phyloP scores from a whole-genome alignment of 768 basidiomycete species.

The Nidularia sp. region DNA sequence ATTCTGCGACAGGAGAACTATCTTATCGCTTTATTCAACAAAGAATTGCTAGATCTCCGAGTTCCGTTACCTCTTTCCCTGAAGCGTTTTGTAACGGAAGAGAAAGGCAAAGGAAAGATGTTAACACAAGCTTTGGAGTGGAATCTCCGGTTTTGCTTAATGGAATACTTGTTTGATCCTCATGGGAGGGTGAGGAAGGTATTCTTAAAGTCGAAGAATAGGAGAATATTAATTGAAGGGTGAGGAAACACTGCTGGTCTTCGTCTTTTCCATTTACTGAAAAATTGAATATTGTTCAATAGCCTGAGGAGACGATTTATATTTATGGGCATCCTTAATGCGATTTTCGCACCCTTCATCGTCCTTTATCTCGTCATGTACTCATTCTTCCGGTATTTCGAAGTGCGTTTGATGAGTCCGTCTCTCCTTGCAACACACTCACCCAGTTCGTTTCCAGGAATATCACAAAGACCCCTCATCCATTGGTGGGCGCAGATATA shows the following conservation, averaged over 20 bases:
- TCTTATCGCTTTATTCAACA: conserved; percentile 96
- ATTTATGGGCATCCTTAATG: conserved; percentile 96
- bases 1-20: conserved; percentile 99
- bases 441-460: conserved; percentile 54
- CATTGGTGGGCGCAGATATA: conserved; percentile 89
- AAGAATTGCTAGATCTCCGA: conserved; percentile 86
- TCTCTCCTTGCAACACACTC: background rate
- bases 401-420: conserved; percentile 43
- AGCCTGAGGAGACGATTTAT: conserved; percentile 85
- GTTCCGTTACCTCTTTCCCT: conserved; percentile 70
- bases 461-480: conserved; percentile 98
- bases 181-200: conserved; percentile 87
- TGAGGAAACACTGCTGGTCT: conserved; percentile 22
- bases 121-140: conserved; percentile 92
- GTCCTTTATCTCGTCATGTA: conserved; percentile 95
- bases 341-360: conserved; percentile 94
- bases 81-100: conserved; percentile 44
- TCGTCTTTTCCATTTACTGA: background rate
- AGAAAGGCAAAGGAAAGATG: conserved; percentile 68
- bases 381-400: conserved; percentile 99
- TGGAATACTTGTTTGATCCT: conserved; percentile 93
- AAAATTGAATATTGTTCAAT: background rate
- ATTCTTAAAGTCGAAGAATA: conserved; percentile 84
- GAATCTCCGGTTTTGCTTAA: conserved; percentile 94
- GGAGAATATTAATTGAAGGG: conserved; percentile 78